phyloP scores from a whole-genome alignment of 345 rosid genomes.

The Eucalyptus marginata region DNA sequence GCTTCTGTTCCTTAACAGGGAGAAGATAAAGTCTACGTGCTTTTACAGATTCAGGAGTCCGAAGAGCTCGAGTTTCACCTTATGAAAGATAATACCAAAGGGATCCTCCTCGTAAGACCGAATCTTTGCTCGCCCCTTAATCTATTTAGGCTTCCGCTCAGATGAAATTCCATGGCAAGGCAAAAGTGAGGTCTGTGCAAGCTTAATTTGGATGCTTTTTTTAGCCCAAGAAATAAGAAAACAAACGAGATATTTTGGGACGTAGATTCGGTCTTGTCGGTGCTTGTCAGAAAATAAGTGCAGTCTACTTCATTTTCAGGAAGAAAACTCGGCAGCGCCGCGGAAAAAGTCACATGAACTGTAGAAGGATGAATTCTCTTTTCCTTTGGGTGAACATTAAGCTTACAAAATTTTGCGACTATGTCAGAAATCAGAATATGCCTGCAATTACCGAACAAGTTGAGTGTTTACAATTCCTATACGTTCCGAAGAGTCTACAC shows the following conservation, averaged over 20 bases:
- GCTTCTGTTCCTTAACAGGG: too few relatives aligned
- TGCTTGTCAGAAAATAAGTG: too few relatives aligned
- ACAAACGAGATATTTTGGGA: neutral
- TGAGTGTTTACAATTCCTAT: too few relatives aligned
- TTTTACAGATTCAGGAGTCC: neutral
- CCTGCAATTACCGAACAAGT: too few relatives aligned
- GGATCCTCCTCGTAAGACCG: neutral
- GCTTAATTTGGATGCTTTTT: neutral
- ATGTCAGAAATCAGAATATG: neutral
- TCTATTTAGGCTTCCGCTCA: neutral
- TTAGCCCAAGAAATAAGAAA: neutral
- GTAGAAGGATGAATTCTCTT: neutral
- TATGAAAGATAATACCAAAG: neutral
- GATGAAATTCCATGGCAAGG: neutral
- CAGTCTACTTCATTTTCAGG: too few relatives aligned
- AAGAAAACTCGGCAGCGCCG: too few relatives aligned
- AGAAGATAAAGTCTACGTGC: too few relatives aligned
- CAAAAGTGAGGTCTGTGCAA: neutral
- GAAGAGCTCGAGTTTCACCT: neutral
- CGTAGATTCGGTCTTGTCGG: neutral
- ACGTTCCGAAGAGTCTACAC: too few relatives aligned
- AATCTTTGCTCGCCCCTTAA: too few relatives aligned
- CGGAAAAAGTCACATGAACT: too few relatives aligned
- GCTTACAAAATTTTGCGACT: neutral
- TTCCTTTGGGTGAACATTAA: neutral